These are phyloP conservation scores for Pythium vanterpoolii DNA, from an alignment of 352 stramenopile species.

Conservation along the genomic window DNA sequence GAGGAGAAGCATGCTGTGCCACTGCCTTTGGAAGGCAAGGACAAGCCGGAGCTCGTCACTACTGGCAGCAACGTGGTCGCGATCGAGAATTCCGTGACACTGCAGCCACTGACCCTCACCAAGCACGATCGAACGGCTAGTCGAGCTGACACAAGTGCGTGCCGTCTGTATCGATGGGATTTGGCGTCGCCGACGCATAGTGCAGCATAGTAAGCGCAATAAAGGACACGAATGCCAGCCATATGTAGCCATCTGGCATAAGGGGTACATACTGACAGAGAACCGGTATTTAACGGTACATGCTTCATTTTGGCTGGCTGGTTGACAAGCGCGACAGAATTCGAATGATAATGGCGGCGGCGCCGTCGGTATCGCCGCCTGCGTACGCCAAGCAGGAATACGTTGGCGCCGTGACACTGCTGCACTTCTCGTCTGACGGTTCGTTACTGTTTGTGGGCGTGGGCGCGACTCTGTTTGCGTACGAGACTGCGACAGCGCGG, in stretches of 20 bases:
- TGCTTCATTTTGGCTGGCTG: constrained; percentile 7
- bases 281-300: constrained; percentile 19
- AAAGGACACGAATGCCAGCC: neutral
- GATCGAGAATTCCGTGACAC: constrained; percentile 7
- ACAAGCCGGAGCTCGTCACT: neutral
- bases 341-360: neutral
- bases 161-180: constrained; percentile 26
- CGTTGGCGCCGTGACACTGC: constrained; percentile 78
- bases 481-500: constrained; percentile 43
- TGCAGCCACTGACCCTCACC: constrained; percentile 7
- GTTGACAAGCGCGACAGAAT: constrained; percentile 16
- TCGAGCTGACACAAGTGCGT: constrained; percentile 2
- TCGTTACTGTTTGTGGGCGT: constrained; percentile 74
- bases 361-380: neutral
- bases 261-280: constrained; percentile 3
- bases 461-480: constrained; percentile 62
- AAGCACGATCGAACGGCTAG: neutral
- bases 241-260: constrained; percentile 19
- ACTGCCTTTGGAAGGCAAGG: neutral
- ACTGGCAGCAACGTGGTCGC: constrained; percentile 5
- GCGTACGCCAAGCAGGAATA: constrained; percentile 63
- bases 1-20: constrained; percentile 14
- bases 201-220: constrained; percentile 21
- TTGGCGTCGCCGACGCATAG: constrained; percentile 15
- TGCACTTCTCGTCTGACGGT: constrained; percentile 68